Percentiles rank a stretch among this genome's conserved stretches.
Evolutionary conservation across 192 early-diverging fungal species (phyloP).

Genomic region (Ambispora gerdemannii): DNA sequence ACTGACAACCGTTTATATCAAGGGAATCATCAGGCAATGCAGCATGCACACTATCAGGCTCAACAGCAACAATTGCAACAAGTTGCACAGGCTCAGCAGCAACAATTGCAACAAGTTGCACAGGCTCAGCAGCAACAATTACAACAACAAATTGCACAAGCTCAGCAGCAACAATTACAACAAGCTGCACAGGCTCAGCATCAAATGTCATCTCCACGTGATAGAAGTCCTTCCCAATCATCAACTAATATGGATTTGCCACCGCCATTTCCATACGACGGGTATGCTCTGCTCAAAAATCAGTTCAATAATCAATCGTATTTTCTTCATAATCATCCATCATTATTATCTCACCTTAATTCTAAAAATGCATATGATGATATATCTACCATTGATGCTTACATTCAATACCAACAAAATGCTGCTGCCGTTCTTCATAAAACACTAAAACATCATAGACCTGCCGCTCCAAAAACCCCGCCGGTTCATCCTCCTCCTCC

Average conservation of each 20-base stretch:
- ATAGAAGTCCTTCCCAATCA: neutral
- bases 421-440: neutral
- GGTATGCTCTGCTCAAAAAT: neutral
- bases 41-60: neutral
- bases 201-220: neutral
- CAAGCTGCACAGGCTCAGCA: neutral
- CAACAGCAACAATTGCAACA: neutral
- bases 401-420: neutral
- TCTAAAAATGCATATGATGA: neutral
- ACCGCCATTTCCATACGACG: constrained; percentile 14
- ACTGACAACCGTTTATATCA: neutral
- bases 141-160: neutral
- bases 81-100: neutral
- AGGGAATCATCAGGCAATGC: neutral
- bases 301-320: neutral
- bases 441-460: neutral
- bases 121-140: neutral
- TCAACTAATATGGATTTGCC: neutral
- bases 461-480: constrained; percentile 3
- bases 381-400: too few relatives aligned
- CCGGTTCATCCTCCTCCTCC: neutral
- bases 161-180: neutral
- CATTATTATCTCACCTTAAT: neutral
- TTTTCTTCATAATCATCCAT: neutral
- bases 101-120: neutral